Percentiles rank a stretch among this genome's conserved stretches.
phyloP scores from a whole-genome alignment of 108 stramenopile species.

The Cyclotella sp. region DNA sequence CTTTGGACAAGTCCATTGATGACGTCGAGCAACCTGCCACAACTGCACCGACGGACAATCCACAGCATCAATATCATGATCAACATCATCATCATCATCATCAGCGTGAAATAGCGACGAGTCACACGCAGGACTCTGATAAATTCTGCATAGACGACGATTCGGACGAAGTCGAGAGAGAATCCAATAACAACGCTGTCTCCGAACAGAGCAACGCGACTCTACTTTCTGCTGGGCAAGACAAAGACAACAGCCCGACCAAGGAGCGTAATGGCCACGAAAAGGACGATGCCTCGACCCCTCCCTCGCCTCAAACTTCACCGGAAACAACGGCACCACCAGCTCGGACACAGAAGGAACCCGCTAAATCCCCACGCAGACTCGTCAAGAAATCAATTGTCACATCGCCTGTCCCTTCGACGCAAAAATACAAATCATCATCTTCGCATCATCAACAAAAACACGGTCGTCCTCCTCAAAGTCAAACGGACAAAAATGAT shows the following conservation, averaged over 20 bases:
- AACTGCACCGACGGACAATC: too few relatives aligned
- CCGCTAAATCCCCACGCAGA: neutral
- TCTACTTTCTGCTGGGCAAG: neutral
- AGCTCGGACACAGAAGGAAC: neutral
- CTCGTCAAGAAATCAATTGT: neutral
- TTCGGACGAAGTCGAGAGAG: neutral
- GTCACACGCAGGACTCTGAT: neutral
- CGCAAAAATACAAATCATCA: neutral
- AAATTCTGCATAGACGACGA: slow-evolving; percentile 20
- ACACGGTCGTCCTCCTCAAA: neutral
- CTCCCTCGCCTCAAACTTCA: neutral
- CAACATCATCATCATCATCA: too few relatives aligned
- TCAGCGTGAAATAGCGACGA: neutral
- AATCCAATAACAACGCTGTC: neutral
- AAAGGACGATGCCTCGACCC: neutral
- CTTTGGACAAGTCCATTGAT: too few relatives aligned
- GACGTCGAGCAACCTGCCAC: too few relatives aligned
- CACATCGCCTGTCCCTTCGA: neutral
- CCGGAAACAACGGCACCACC: neutral
- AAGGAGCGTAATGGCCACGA: neutral
- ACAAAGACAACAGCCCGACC: neutral
- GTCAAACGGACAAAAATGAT: neutral
- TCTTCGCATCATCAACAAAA: neutral
- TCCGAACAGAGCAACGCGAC: neutral
- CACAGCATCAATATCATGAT: too few relatives aligned